Conservation (phyloP, 2,329 filamentous ascomycete genomes). For the Tolypocladium pustulatum region DNA sequence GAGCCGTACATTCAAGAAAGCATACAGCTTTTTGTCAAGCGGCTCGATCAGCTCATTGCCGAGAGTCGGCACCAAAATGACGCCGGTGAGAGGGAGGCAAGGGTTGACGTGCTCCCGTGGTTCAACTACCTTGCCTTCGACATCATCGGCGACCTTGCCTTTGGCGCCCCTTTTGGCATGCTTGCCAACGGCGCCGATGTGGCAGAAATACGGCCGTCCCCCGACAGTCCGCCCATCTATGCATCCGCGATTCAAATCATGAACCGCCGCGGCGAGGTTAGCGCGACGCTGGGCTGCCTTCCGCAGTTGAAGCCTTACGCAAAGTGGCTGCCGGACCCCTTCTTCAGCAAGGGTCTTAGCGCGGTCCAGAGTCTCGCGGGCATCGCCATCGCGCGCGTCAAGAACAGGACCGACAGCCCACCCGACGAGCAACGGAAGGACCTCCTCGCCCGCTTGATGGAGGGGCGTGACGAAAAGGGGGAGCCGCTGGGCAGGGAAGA, state of each 20-base stretch:
- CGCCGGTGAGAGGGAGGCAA: constrained; percentile 50
- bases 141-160: constrained; percentile 37
- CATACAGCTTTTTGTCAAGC: constrained; percentile 59
- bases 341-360: constrained; percentile 64
- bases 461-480: constrained; percentile 73
- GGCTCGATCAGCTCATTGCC: constrained; percentile 56
- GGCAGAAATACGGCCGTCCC: constrained; percentile 58
- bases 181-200: constrained; percentile 64
- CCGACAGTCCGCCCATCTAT: constrained; percentile 52
- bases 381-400: constrained; percentile 77
- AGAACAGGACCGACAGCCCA: constrained; percentile 60
- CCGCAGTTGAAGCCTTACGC: constrained; percentile 71
- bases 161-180: constrained; percentile 53
- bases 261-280: constrained; percentile 81
- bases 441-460: constrained; percentile 72
- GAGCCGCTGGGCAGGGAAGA: constrained; percentile 66
- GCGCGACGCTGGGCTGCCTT: constrained; percentile 64
- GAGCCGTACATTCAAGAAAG: constrained; percentile 83
- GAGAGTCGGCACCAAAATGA: constrained; percentile 33
- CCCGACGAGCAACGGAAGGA: constrained; percentile 60
- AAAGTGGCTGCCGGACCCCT: constrained; percentile 68
- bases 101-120: constrained; percentile 68
- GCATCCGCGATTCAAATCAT: constrained; percentile 78
- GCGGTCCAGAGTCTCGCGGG: constrained; percentile 75
- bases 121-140: constrained; percentile 48